A percentile compares a stretch with the other conserved stretches of the same genome.
Evolutionary conservation across 257 asterid genomes (phyloP).

Genomic region (Leonotis leonurus): DNA sequence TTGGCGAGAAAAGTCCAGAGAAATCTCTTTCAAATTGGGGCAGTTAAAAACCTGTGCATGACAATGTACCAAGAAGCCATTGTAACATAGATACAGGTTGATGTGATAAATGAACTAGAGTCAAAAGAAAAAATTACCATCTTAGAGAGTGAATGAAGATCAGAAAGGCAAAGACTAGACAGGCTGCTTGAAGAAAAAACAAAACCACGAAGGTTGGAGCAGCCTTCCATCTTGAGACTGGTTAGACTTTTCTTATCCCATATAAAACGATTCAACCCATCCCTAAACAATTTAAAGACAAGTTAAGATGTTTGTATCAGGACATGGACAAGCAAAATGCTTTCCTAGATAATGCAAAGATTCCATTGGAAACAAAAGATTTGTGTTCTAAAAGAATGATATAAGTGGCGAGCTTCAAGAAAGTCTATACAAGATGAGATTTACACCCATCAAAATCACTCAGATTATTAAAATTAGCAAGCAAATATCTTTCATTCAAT

Average conservation of each 20-base stretch:
- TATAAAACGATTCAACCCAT: conserved; percentile 77
- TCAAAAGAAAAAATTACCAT: conserved; percentile 36
- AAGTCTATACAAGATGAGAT: neutral
- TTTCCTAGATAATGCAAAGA: neutral
- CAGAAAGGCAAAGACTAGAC: conserved; percentile 75
- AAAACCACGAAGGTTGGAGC: conserved; percentile 68
- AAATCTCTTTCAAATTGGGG: conserved; percentile 77
- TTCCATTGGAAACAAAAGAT: neutral
- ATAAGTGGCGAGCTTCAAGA: neutral
- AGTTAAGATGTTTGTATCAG: neutral
- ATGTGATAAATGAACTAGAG: neutral
- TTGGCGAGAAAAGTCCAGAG: conserved; percentile 76
- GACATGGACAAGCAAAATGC: neutral
- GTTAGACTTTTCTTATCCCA: conserved; percentile 68
- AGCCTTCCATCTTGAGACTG: conserved; percentile 96
- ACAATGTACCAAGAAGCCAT: neutral
- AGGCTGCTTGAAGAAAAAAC: conserved; percentile 61
- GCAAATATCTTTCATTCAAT: neutral
- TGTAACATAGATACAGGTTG: neutral
- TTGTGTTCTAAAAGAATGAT: neutral
- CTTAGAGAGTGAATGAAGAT: conserved; percentile 74
- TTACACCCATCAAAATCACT: neutral
- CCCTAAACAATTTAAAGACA: conserved; percentile 41
- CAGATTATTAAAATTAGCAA: too few relatives aligned
- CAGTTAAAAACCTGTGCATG: conserved; percentile 64